Percentiles rank a stretch among this genome's conserved stretches.
Evolutionary conservation across 73 alveolate genomes (phyloP).

Genomic region (Paramecium primaurelia): DNA sequence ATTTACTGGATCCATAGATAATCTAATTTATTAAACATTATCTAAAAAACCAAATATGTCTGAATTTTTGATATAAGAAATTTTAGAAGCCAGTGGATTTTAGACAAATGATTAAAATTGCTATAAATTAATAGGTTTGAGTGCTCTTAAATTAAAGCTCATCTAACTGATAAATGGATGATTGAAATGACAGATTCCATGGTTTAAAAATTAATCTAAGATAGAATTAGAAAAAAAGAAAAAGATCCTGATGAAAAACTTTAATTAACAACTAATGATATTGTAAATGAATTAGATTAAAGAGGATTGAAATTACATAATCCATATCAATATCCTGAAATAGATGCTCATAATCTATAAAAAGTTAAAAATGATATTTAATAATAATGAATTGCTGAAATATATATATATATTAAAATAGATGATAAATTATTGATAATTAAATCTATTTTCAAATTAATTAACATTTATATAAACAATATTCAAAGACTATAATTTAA

Average conservation of each 20-base stretch:
- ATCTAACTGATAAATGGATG: slow-evolving; percentile 28
- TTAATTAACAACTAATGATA: not conserved
- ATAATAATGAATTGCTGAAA: not conserved
- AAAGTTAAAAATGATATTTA: not conserved
- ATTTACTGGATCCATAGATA: not conserved
- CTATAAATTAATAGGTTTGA: slow-evolving; percentile 2
- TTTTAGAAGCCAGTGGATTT: slow-evolving; percentile 11
- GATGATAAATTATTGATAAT: not conserved
- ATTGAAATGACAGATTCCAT: slow-evolving; percentile 24
- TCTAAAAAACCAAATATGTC: not conserved
- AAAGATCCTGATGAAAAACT: not conserved
- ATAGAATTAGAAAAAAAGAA: not conserved
- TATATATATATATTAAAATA: not conserved
- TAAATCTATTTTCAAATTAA: too few relatives aligned
- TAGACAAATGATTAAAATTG: slow-evolving; percentile 14
- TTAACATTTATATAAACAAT: not conserved
- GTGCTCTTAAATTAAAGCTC: not conserved
- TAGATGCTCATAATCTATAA: not conserved
- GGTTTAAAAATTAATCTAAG: not conserved
- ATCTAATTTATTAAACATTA: not conserved
- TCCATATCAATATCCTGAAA: slow-evolving; percentile 1
- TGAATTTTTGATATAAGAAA: not conserved
- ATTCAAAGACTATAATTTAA: not conserved
- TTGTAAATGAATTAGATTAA: not conserved
- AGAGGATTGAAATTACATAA: not conserved